Evolutionary conservation across 2,329 filamentous ascomycete species (phyloP).

Genomic region (Fusarium falciforme): DNA sequence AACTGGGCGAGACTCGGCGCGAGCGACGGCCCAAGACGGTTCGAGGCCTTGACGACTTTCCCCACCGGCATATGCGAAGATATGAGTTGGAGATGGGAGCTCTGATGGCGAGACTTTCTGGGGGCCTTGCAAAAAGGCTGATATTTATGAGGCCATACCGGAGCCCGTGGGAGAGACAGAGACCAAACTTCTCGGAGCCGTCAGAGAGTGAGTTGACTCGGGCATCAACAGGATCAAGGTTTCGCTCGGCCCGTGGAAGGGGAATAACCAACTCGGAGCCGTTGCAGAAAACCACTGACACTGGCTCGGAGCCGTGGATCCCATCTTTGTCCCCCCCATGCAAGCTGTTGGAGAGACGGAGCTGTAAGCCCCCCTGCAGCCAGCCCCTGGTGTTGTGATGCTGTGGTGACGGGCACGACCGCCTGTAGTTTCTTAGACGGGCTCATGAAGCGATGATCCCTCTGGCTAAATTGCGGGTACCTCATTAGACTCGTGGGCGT

Average conservation of each 20-base stretch:
- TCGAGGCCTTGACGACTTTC: constrained; percentile 5
- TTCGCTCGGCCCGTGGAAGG: not conserved
- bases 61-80: not conserved
- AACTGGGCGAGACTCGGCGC: constrained; percentile 17
- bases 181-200: not conserved
- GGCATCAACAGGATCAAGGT: not conserved
- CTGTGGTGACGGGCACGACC: constrained; percentile 3
- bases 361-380: not conserved
- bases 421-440: not conserved
- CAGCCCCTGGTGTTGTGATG: constrained; percentile 10
- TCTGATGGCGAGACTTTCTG: not conserved
- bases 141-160: not conserved
- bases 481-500: not conserved
- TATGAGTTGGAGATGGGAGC: not conserved
- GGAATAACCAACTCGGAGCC: constrained; percentile 14
- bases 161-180: not conserved
- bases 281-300: constrained; percentile 1
- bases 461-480: not conserved
- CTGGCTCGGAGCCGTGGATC: constrained; percentile 10
- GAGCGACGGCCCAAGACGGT: constrained; percentile 23
- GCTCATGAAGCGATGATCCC: constrained; percentile 16
- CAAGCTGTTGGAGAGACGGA: constrained; percentile 2
- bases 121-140: not conserved
- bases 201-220: not conserved
- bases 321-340: not conserved